Conservation (phyloP, 176 grass and related monocot genomes). For the Oryza brachyantha region DNA sequence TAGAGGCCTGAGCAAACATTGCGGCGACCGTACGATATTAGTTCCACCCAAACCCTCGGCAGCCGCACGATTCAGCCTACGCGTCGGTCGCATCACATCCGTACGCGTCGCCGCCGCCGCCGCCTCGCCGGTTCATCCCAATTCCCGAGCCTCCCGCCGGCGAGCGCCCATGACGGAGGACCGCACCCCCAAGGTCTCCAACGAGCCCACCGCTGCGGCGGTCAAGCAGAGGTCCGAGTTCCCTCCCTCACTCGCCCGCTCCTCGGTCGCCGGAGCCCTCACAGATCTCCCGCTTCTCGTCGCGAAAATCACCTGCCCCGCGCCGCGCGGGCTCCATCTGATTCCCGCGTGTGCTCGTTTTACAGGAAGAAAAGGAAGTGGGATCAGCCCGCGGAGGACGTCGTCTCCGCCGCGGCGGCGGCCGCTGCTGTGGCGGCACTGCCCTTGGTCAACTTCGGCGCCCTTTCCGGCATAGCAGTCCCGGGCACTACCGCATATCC, state of each 20-base stretch:
- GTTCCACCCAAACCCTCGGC: background rate
- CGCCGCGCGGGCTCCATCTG: background rate
- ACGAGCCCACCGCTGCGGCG: conserved; percentile 22
- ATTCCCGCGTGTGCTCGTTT: background rate
- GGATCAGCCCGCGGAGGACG: conserved; percentile 85
- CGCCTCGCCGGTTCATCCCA: background rate
- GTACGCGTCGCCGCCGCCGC: background rate
- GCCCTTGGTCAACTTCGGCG: conserved; percentile 44
- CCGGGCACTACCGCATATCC: conserved; percentile 20
- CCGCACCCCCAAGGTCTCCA: conserved; percentile 17
- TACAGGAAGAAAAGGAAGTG: conserved; percentile 92
- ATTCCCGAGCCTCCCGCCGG: background rate
- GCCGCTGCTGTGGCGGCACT: conserved; percentile 45
- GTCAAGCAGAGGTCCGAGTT: conserved; percentile 45
- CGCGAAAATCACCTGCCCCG: background rate
- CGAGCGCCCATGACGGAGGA: conserved; percentile 53
- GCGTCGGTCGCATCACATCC: background rate
- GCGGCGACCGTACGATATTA: background rate
- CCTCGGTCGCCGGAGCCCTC: background rate
- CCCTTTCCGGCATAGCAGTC: conserved; percentile 38
- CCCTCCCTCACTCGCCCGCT: background rate
- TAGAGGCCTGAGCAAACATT: no score
- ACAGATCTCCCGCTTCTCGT: background rate
- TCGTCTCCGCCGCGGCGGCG: conserved; percentile 46
- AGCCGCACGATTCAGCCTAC: background rate